Base-by-base conservation (phyloP, 1,139 yeast genomes). In the Geotrichum aggregatum region DNA sequence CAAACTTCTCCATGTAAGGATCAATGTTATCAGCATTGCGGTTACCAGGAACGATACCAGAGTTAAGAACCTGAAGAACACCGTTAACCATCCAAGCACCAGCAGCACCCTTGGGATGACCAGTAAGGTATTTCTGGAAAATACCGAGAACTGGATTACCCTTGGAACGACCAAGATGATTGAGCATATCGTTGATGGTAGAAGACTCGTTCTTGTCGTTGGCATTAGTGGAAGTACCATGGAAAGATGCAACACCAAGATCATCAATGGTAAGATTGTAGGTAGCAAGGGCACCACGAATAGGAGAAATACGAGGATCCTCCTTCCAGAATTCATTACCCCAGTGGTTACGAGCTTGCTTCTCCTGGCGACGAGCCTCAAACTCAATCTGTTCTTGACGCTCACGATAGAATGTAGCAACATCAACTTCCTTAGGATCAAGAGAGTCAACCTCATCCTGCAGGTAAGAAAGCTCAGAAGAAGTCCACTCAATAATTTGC, bases 11-110 rank as follows among this genome's bases (percentile, higher is more conserved):
- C 71, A 92, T 78, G 38, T 77, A 70, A 66, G 83, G 76, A 72
- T 92, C 99, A 66, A 92, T 82, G 70, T 94, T 92, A 73, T 92
- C 99, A 56, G 98, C 98, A 68, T 94, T 94, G 74, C 97, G 83
- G 79, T 92, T 92, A 73, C 99, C 99, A 62, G 99, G 99, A 64
- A 92, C 96, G 66, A 91, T 69, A 73, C 98, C 98, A 66, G 87
- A 72, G 75, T 87, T 85, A 71, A 92, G 78, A 62, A 91, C 84
- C 77, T 92, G 99, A 63, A 92, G 77, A 57, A 91, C 96, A 74
- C 99, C 99, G 73, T 92, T 94, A 79, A 92, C 77, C 98, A 94
- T 92, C 98, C 98, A 92, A 58, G 99, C 98, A 79, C 98, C 98
- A 55, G 99, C 99, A 64, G 98, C 98, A 81, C 98, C 99, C 85